phyloP scores from a whole-genome alignment of 1,284 basidiomycete genomes.

The Pyrrhoderma lamaoense region DNA sequence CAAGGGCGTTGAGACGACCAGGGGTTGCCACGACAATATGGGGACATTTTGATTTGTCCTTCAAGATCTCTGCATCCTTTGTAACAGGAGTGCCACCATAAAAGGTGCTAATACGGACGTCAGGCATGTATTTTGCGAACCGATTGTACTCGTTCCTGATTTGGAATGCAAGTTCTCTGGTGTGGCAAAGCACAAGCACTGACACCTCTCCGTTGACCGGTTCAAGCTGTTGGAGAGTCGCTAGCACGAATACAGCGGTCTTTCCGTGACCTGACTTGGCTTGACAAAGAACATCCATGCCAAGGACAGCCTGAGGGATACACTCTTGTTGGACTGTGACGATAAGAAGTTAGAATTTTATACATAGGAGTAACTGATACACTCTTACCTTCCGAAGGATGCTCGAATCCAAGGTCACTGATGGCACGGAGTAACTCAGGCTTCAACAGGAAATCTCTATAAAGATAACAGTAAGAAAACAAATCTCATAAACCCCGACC shows the following conservation, averaged over 20 bases:
- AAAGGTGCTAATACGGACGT: constrained; percentile 95
- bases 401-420: constrained; percentile 98
- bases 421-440: constrained; percentile 96
- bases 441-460: constrained; percentile 93
- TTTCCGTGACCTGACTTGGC: constrained; percentile 99
- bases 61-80: constrained; percentile 91
- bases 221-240: constrained; percentile 97
- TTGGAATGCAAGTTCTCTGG: constrained; percentile 98
- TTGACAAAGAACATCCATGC: constrained; percentile 99
- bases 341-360: neutral
- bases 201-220: constrained; percentile 98
- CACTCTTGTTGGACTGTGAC: constrained; percentile 96
- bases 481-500: neutral
- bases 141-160: constrained; percentile 99
- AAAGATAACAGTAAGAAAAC: constrained; percentile 20
- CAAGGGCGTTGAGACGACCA: constrained; percentile 89
- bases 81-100: constrained; percentile 95
- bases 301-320: constrained; percentile 98
- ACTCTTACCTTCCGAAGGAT: constrained; percentile 92
- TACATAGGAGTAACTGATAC: neutral
- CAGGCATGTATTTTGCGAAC: constrained; percentile 99
- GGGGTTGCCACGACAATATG: constrained; percentile 99
- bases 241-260: constrained; percentile 98
- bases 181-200: constrained; percentile 97
- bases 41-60: constrained; percentile 96